Evolutionary conservation across 257 asterid genomes (phyloP), one percentile per base, ranked within the genome.

Genomic region (Jaltomata sinuosa): DNA sequence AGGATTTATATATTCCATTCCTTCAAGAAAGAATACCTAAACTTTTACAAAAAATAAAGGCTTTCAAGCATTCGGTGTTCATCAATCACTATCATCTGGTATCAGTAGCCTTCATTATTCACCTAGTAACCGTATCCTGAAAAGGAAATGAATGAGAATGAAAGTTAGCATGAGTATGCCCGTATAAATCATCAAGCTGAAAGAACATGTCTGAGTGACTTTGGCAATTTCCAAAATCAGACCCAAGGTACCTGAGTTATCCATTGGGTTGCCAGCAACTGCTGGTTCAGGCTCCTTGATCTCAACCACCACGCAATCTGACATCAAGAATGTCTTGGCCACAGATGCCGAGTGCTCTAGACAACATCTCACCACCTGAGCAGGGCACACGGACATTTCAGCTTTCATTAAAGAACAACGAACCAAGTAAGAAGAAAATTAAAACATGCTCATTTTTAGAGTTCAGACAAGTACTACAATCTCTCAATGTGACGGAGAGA

Each of bases 291-390:
- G 89, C 89, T 92, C 99, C 93, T 97, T 97, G 65, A 97, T 97
- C 91, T 97, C 99, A 57, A 95, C 98, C 11, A 97, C 99, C 19
- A 97, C 99, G 12, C 98, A 94, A 74, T 97, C 99, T 0, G 99
- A 97, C 98, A 95, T 97, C 93, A 97, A 92, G 86, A 97, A 97
- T 53, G 98, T 97, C 93, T 94, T 97, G 0, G 99, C 97, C 81
- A 97, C 99, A 0, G 99, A 97, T 31, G 99, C 87, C 5, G 99
- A 98, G 10, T 97, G 99, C 84, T 97, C 99, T 36, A 97, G 85
- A 90, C 99, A 97, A 85, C 99, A 97, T 81, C 99, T 91, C 38
- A 97, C 99, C 86, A 97, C 98, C 99, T 95, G 82, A 34, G 40
- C 87, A 83, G 29, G 31, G 57, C 54, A 36, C 52, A 72, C 11